Evolutionary conservation across 192 early-diverging fungal genomes (phyloP).

Genomic region (Backusella macrospora): DNA sequence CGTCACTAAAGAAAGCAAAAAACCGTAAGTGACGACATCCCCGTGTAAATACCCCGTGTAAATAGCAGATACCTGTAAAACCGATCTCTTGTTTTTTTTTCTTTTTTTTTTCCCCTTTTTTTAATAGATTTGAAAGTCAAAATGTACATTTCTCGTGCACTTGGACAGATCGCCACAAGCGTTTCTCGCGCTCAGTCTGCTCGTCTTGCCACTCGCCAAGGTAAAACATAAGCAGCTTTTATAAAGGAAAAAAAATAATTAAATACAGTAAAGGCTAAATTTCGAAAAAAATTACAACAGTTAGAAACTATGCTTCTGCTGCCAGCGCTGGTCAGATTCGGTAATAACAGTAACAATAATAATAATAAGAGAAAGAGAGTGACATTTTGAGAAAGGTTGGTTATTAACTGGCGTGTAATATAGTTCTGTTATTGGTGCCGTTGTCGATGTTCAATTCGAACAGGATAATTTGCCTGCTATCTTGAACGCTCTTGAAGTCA

Average conservation of each 20-base stretch:
- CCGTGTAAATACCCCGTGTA: too few relatives aligned
- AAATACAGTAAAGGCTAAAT: neutral
- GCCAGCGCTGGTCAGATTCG: slow-evolving; percentile 35
- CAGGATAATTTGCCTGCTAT: slow-evolving; percentile 89
- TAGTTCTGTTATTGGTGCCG: slow-evolving; percentile 96
- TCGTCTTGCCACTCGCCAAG: slow-evolving; percentile 25
- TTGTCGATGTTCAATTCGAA: too few relatives aligned
- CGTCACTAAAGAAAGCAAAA: too few relatives aligned
- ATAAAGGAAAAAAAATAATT: too few relatives aligned
- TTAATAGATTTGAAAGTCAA: slow-evolving; percentile 13
- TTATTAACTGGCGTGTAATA: slow-evolving; percentile 50
- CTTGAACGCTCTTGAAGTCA: slow-evolving; percentile 95
- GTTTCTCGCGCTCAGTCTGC: slow-evolving; percentile 40
- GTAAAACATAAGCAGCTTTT: slow-evolving; percentile 24
- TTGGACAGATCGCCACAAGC: slow-evolving; percentile 35
- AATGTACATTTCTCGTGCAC: slow-evolving; percentile 44
- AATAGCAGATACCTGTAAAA: too few relatives aligned
- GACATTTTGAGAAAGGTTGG: neutral
- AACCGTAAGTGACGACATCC: too few relatives aligned
- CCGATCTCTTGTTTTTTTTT: neutral
- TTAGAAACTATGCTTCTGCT: slow-evolving; percentile 23
- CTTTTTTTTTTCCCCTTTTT: slow-evolving; percentile 8
- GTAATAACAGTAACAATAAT: slow-evolving; percentile 16
- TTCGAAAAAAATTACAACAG: slow-evolving; percentile 4
- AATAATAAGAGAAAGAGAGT: neutral